These are phyloP conservation scores for Thielaviopsis cerberus DNA, from an alignment of 2,329 filamentous ascomycete genomes.

Conservation along the genomic window DNA sequence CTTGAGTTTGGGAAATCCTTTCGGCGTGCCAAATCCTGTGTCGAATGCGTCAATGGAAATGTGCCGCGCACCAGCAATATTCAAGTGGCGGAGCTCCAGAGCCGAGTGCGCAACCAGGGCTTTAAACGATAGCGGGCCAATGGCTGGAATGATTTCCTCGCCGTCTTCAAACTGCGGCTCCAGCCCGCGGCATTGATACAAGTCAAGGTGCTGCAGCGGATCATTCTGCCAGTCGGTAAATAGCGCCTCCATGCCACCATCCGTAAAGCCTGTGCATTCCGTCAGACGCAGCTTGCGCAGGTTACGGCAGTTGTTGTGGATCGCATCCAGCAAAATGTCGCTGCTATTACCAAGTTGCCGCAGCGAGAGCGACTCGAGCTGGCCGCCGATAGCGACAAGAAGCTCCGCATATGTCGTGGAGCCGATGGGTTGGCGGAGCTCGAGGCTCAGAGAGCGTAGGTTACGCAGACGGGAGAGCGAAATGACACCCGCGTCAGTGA, in stretches of 20 bases:
- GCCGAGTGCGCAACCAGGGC: conserved; percentile 77
- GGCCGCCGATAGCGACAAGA: conserved; percentile 41
- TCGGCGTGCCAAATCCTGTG: conserved; percentile 45
- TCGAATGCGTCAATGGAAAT: conserved; percentile 57
- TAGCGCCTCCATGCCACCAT: conserved; percentile 51
- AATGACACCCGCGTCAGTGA: conserved; percentile 46
- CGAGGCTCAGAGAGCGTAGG: conserved; percentile 59
- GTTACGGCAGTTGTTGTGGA: conserved; percentile 49
- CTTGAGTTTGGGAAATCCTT: conserved; percentile 46
- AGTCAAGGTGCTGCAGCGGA: conserved; percentile 49
- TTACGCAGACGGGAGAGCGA: conserved; percentile 42
- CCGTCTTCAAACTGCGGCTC: conserved; percentile 52
- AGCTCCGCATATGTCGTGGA: conserved; percentile 41
- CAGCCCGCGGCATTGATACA: conserved; percentile 60
- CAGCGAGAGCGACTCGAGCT: conserved; percentile 61
- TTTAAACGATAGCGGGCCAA: conserved; percentile 57
- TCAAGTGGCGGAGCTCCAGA: conserved; percentile 41
- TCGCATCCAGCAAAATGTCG: conserved; percentile 48
- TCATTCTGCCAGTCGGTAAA: conserved; percentile 64
- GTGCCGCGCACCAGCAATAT: conserved; percentile 71
- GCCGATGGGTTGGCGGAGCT: conserved; percentile 39
- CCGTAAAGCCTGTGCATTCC: conserved; percentile 57
- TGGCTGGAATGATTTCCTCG: conserved; percentile 46
- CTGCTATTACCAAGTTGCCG: conserved; percentile 47
- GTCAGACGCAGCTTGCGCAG: conserved; percentile 66